Base-by-base conservation (phyloP, 73 alveolate species). In the Tetrahymena elliotti region DNA sequence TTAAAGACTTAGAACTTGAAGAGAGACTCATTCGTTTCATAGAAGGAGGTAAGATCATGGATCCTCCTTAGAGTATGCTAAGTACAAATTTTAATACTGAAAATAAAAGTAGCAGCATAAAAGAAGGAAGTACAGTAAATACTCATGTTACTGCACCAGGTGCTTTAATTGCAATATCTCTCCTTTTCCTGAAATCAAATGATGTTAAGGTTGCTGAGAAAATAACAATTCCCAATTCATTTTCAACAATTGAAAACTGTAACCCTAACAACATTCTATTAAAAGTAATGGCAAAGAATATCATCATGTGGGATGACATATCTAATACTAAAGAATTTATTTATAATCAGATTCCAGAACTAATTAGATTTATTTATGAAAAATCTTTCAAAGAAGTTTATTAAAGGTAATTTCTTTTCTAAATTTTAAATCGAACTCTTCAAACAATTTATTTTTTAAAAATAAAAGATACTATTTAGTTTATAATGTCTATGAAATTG, bases 91-190 rank as follows among this genome's bases (percentile, higher is more conserved):
- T 96, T 96, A 92, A 97, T 83, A 97, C 97, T 33, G 94, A 97
- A 31, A 94, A 96, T 33, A 38, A 93, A 27, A 97, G 99, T 83
- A 97, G 99, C 68, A 93, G 97, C 11, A 95, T 98, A 35, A 96
- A 97, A 95, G 99, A 98, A 97, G 99, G 99, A 33, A 98, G 97
- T 83, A 96, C 97, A 96, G 99, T 99, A 35, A 99, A 98, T 97
- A 97, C 98, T 18, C 98, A 98, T 96, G 98, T 98, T 38, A 99
- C 99, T 5, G 94, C 99, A 11, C 99, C 99, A 20, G 99, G 99
- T 13, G 99, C 99, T 18, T 84, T 98, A 36, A 97, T 98, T 27
- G 99, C 99, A 34, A 95, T 98, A 16, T 98, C 99, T 52, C 94
- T 99, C 83, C 98, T 97, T 83, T 98, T 98, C 97, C 93, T 99